Conservation (phyloP, 2,329 filamentous ascomycete genomes). For the Stagonosporopsis vannaccii region DNA sequence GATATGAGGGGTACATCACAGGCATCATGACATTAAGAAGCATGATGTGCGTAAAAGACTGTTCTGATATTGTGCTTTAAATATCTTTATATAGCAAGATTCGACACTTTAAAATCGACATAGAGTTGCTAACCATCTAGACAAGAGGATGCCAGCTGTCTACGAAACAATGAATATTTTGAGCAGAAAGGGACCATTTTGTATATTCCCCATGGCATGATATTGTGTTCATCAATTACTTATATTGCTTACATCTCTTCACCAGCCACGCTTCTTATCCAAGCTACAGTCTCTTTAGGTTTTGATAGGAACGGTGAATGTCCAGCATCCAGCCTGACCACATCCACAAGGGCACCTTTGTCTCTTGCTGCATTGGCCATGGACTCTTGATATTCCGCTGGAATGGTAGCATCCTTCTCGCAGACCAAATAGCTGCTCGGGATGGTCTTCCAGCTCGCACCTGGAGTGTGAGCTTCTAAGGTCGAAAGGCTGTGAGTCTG, state of each 20-base stretch:
- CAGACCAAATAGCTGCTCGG: constrained; percentile 48
- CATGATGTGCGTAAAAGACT: too few relatives aligned
- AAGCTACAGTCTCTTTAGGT: constrained; percentile 44
- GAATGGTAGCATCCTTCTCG: constrained; percentile 48
- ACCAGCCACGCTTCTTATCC: constrained; percentile 36
- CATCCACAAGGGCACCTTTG: constrained; percentile 37
- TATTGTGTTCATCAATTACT: neutral
- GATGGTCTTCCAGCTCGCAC: constrained; percentile 47
- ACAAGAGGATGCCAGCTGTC: too few relatives aligned
- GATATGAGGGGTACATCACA: constrained; percentile 6
- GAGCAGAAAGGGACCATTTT: too few relatives aligned
- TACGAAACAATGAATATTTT: neutral
- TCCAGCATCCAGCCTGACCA: constrained; percentile 43
- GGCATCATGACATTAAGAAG: neutral
- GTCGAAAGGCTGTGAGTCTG: constrained; percentile 36
- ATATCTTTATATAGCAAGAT: neutral
- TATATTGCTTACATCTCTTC: neutral
- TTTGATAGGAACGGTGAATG: constrained; percentile 55
- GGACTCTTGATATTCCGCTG: constrained; percentile 38
- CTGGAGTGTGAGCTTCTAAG: constrained; percentile 33
- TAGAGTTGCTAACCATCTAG: too few relatives aligned
- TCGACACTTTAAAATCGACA: too few relatives aligned
- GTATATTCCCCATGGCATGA: too few relatives aligned
- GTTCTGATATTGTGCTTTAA: neutral
- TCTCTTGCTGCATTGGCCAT: constrained; percentile 40